Base-by-base conservation (phyloP, 2,329 filamentous ascomycete species). In the Xylariomycetidae sp. region DNA sequence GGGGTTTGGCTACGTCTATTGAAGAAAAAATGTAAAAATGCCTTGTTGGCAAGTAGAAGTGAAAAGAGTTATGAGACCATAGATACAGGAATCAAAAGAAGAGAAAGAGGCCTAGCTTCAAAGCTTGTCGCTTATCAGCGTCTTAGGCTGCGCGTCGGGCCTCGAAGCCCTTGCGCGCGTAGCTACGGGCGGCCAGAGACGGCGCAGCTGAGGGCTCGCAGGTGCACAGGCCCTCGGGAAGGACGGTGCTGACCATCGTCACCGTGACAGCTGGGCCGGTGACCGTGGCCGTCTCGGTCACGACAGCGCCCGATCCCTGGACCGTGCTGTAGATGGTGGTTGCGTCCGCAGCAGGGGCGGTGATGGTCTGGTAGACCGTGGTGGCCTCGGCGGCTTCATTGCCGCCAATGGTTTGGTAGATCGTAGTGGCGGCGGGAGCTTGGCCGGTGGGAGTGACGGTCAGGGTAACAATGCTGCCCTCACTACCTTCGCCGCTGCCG, bases 331-430 rank as follows among this genome's bases (percentile, higher is more conserved):
- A 8, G 20, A 27, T 20, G 9, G 31, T 36, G 18, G 13, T 36
- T 10, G 33, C 26, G 6, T 25, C 13, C 2, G 26, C 27, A 5
- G n/a, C 33, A n/a, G n/a, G n/a, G n/a, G 30, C 30, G 18, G 15
- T 23, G n/a, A 13, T 26, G 31, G 33, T 25, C 18, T 23, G 27
- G 29, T 37, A 37, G 27, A 45, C 34, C 5, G 40, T 43, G n/a
- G 38, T 34, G 5, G 40, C 42, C 25, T 36, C 30, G 13, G 25
- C 31, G n/a, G 18, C 26, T 12, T 25, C 35, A 25, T 34, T 28
- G 20, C 43, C 40, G 35, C 41, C 40, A 36, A 47, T 35, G 12
- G 45, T 36, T 37, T 36, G 19, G 12, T 42, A 43, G 16, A 42
- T 15, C 23, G 37, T 40, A n/a, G 32, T 27, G 22, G 34, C 33